phyloP scores from a whole-genome alignment of 805 yeast species.

The Monosporozyma servazzii region DNA sequence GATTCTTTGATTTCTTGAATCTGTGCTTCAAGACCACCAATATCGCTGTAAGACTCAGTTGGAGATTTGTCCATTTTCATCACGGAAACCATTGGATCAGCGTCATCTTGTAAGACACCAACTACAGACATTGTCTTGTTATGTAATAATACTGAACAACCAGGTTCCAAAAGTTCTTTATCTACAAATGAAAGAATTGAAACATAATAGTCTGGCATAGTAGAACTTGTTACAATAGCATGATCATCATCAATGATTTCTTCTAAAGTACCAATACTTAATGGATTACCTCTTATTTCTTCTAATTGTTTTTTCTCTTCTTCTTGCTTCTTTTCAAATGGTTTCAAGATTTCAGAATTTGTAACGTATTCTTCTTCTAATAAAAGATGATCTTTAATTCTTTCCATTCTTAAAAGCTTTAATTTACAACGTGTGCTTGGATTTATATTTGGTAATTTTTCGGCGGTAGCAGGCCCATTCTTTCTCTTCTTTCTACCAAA shows the following conservation, averaged over 20 bases:
- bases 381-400: constrained; percentile 91
- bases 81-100: constrained; percentile 95
- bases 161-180: constrained; percentile 91
- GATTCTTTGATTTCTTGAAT: constrained; percentile 97
- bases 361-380: constrained; percentile 94
- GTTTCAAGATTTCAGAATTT: constrained; percentile 89
- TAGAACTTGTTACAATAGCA: constrained; percentile 91
- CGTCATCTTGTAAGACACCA: constrained; percentile 97
- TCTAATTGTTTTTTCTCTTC: constrained; percentile 94
- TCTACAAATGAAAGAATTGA: constrained; percentile 94
- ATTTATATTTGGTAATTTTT: constrained; percentile 74
- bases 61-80: constrained; percentile 98
- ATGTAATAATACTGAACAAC: constrained; percentile 89
- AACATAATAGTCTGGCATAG: constrained; percentile 96
- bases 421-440: constrained; percentile 93
- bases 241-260: constrained; percentile 98
- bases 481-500: constrained; percentile 89
- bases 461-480: constrained; percentile 75
- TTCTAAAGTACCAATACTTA: constrained; percentile 92
- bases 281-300: constrained; percentile 91
- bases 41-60: constrained; percentile 90
- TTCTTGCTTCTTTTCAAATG: constrained; percentile 91
- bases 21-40: constrained; percentile 92
- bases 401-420: constrained; percentile 82
- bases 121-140: constrained; percentile 93